phyloP scores from a whole-genome alignment of 352 stramenopile genomes.

The Phytophthora sansomeana region DNA sequence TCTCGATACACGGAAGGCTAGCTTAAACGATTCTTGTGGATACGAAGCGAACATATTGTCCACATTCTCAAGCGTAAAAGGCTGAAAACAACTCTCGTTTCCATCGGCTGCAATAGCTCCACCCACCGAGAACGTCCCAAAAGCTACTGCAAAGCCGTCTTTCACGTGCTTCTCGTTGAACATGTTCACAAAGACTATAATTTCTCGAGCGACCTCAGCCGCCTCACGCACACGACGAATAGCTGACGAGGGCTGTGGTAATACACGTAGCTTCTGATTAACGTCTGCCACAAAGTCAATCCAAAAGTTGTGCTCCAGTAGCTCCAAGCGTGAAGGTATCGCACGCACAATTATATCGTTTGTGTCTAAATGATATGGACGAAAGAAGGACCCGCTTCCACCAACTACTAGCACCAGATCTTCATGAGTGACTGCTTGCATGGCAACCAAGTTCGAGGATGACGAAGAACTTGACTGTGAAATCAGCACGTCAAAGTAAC shows the following conservation, averaged over 20 bases:
- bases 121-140: slow-evolving; percentile 63
- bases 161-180: slow-evolving; percentile 74
- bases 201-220: slow-evolving; percentile 36
- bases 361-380: slow-evolving; percentile 82
- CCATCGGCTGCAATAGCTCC: slow-evolving; percentile 39
- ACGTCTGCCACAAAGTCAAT: slow-evolving; percentile 83
- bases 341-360: slow-evolving; percentile 86
- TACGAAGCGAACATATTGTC: slow-evolving; percentile 46
- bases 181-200: slow-evolving; percentile 53
- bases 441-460: slow-evolving; percentile 36
- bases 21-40: slow-evolving; percentile 63
- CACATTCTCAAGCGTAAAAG: slow-evolving; percentile 37
- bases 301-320: slow-evolving; percentile 85
- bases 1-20: slow-evolving; percentile 66
- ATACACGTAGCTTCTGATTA: slow-evolving; percentile 71
- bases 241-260: slow-evolving; percentile 65
- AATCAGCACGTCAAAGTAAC: slow-evolving; percentile 83
- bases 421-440: slow-evolving; percentile 34
- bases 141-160: slow-evolving; percentile 61
- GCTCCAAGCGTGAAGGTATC: slow-evolving; percentile 67
- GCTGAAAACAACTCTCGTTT: slow-evolving; percentile 57
- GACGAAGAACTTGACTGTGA: slow-evolving; percentile 39
- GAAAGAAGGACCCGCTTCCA: slow-evolving; percentile 83
- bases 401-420: slow-evolving; percentile 66
- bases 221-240: slow-evolving; percentile 46